A percentile compares a stretch with the other conserved stretches of the same genome.
Conservation (phyloP, 2,329 filamentous ascomycete genomes). For the Chalaropsis ovoidea region DNA sequence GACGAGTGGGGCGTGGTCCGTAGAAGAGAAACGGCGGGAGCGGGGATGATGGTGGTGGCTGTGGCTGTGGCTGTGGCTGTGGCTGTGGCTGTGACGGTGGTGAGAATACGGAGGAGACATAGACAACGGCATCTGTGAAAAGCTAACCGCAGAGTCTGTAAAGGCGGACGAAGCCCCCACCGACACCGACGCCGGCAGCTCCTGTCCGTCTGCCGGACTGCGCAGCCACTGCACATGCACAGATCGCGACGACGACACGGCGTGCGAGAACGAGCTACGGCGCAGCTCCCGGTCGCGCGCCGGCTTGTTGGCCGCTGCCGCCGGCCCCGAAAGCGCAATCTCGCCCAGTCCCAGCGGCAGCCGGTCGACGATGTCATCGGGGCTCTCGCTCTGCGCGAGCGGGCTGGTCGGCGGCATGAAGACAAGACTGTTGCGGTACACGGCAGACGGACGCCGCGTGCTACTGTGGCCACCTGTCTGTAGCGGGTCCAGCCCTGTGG, state of each 20-base stretch:
- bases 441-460: background rate
- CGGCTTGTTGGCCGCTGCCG: slow-evolving; percentile 33
- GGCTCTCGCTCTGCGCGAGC: slow-evolving; percentile 77
- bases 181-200: background rate
- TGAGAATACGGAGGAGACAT: background rate
- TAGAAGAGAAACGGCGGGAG: slow-evolving; percentile 57
- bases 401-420: slow-evolving; percentile 87
- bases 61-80: background rate
- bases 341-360: background rate
- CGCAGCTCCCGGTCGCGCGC: background rate
- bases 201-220: background rate
- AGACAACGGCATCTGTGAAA: slow-evolving; percentile 3
- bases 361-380: slow-evolving; percentile 47
- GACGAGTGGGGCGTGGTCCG: slow-evolving; percentile 85
- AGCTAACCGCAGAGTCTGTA: background rate
- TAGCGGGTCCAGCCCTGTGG: background rate
- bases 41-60: slow-evolving; percentile 42
- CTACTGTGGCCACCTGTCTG: background rate
- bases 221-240: slow-evolving; percentile 32
- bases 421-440: slow-evolving; percentile 39
- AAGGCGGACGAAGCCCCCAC: background rate
- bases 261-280: slow-evolving; percentile 44
- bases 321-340: slow-evolving; percentile 35
- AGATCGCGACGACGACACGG: slow-evolving; percentile 65
- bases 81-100: background rate